Evolutionary conservation across 2,329 filamentous ascomycete species (phyloP), one percentile per base, ranked within the genome.

Genomic region (Penicillium digitatum): DNA sequence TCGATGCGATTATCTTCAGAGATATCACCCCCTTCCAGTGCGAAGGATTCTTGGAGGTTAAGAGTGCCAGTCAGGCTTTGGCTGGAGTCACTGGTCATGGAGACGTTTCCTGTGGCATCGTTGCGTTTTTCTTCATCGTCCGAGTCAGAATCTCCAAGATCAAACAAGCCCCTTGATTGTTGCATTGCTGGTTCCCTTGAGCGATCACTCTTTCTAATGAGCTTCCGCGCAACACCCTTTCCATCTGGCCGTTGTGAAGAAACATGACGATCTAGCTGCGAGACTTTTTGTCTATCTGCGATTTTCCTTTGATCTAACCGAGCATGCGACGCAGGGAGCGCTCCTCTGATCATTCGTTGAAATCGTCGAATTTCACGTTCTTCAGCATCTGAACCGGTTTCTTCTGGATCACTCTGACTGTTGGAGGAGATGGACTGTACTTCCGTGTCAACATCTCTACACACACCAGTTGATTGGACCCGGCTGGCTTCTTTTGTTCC

Each of bases 241-340:
- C 63, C 60, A 55, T 69, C 69, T 42, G 56, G 46, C 32, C 66
- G 62, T 16, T 61, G 60, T 1, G 55, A 22, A 27, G 54, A 49
- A 24, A 54, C 42, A n/a, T 68, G 64, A n/a, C 61, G 61, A 37
- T 61, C 61, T 32, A 54, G 52, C 18, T 65, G 63, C 2, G 50
- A 57, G 18, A 47, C 45, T 51, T 50, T 63, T 40, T 57, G 59
- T 56, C 52, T 62, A 27, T 62, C 63, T 55, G 56, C 63, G n/a
- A 69, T 69, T 34, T 67, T 67, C 54, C 72, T 69, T 45, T 69
- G 67, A 58, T 78, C 69, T 45, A 79, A 66, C 48, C 74, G 69
- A 24, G 76, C 57, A 74, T 75, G 79, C 24, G 78, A 80, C 6
- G 78, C 78, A 18, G 78, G 78, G 24, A 80, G 67, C 24, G 80